Base-by-base conservation (phyloP, 2,329 filamentous ascomycete genomes). In the Colletotrichum filicis region DNA sequence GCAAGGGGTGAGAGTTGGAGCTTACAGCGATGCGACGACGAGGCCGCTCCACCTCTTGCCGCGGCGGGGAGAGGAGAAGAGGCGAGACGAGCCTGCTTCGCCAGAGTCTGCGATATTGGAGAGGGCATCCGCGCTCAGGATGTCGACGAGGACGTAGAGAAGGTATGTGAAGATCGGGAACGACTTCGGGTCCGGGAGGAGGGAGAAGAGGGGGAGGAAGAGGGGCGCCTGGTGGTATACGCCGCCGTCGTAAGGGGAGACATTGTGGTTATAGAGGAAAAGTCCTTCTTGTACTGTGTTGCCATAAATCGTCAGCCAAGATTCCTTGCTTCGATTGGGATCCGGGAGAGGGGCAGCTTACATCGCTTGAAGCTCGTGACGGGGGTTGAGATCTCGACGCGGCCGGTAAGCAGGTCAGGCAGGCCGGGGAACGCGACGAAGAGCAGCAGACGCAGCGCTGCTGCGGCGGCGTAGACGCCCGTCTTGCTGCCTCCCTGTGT, bases 301-400 rank as follows among this genome's bases (percentile, higher is more conserved):
- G 32, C 5, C 4, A 22, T 5, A 1, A 16, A 28, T 14, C 7
- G 32, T 74, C 53, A 69, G 66, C 68, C 32, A 24, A 71, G 6
- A 8, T 70, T n/a, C n/a, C 9, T 22, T n/a, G 16, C 1, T 11
- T 7, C 24, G 12, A n/a, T 53, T 16, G 7, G 1, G 4, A 16
- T 3, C 19, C 42, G 9, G 19, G 32, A 9, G 32, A 55, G 61
- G 61, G 61, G 57, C 5, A 55, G 83, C 93, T 83, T 88, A 97
- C 95, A 87, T 90, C 97, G 91, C 87, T 98, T 98, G 90, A 98
- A 99, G 89, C 96, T 98, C 78, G 95, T 98, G 59, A 98, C 93
- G 52, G 97, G 96, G 26, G 97, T 99, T 57, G 97, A 98, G 79
- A 99, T 93, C 87, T 99, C 97, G 78, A 98, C 97, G 80, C 97